phyloP scores from a whole-genome alignment of 371 early-diverging fungal species.

The Dichotomocladium elegans region DNA sequence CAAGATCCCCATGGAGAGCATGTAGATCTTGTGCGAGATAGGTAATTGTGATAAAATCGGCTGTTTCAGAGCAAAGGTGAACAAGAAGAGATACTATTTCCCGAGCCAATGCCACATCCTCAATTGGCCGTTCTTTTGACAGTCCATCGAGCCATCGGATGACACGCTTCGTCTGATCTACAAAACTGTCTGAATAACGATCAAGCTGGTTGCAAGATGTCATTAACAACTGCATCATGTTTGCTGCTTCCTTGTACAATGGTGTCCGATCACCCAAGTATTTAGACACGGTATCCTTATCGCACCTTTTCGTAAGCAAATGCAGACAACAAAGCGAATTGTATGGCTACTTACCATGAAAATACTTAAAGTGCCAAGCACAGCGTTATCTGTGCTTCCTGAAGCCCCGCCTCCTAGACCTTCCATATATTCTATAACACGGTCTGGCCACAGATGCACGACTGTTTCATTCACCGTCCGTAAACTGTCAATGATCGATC shows the following conservation, averaged over 20 bases:
- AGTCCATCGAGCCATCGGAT: slow-evolving; percentile 32
- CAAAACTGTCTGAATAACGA: slow-evolving; percentile 6
- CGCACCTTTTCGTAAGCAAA: too few relatives aligned
- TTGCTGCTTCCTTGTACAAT: slow-evolving; percentile 40
- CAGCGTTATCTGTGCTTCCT: background rate
- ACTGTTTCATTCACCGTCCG: slow-evolving; percentile 16
- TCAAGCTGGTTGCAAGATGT: slow-evolving; percentile 23
- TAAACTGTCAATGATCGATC: slow-evolving; percentile 11
- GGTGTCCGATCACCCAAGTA: slow-evolving; percentile 29
- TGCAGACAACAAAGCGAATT: too few relatives aligned
- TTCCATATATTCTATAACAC: background rate
- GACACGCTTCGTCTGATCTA: slow-evolving; percentile 6
- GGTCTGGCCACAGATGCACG: slow-evolving; percentile 25
- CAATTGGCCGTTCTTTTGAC: slow-evolving; percentile 31
- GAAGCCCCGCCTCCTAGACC: background rate
- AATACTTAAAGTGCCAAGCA: slow-evolving; percentile 1
- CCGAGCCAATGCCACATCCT: slow-evolving; percentile 29
- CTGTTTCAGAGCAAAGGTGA: slow-evolving; percentile 17
- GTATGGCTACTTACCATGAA: slow-evolving; percentile 17
- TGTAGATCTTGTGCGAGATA: slow-evolving; percentile 33
- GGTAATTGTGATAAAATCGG: slow-evolving; percentile 25
- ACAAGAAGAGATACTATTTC: slow-evolving; percentile 29
- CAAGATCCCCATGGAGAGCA: slow-evolving; percentile 26
- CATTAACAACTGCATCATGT: slow-evolving; percentile 24
- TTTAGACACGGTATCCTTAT: slow-evolving; percentile 26